Evolutionary conservation across 2,329 filamentous ascomycete genomes (phyloP).

Genomic region (Colletotrichum spaethianum): DNA sequence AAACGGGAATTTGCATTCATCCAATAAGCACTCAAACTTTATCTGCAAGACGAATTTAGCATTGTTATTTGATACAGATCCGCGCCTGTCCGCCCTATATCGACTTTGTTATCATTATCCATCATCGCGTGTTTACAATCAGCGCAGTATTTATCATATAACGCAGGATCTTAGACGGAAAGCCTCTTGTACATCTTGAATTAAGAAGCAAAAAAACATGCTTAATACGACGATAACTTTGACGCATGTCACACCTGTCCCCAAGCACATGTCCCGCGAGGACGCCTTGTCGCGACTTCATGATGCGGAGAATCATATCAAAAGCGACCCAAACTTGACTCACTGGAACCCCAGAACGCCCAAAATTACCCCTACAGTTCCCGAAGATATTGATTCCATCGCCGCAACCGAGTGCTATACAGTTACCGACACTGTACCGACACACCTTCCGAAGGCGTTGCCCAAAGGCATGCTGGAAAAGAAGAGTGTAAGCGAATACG

Average conservation of each 20-base stretch:
- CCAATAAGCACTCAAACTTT: not conserved
- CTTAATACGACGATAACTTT: conserved; percentile 60
- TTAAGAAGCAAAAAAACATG: conserved; percentile 46
- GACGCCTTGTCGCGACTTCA: conserved; percentile 62
- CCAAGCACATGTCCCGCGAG: conserved; percentile 51
- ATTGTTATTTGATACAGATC: not conserved
- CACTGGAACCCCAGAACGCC: conserved; percentile 50
- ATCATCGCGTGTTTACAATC: not conserved
- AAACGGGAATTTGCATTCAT: not conserved
- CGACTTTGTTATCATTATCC: not conserved
- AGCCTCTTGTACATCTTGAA: not conserved
- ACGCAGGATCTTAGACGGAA: no score
- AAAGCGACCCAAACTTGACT: conserved; percentile 65
- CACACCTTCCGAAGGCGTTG: conserved; percentile 49
- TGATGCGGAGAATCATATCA: conserved; percentile 65
- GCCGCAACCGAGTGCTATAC: conserved; percentile 57
- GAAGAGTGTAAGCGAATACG: conserved; percentile 66
- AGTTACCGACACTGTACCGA: conserved; percentile 65
- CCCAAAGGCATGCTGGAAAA: conserved; percentile 69
- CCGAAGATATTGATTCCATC: conserved; percentile 46
- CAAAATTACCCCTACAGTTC: conserved; percentile 47
- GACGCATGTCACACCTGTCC: conserved; percentile 59
- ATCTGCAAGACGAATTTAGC: not conserved
- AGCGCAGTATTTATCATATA: not conserved
- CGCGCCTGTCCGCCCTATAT: not conserved